Evolutionary conservation across 1,284 basidiomycete species (phyloP), one percentile per base, ranked within the genome.

Genomic region (Sphaerobolus stellatus): DNA sequence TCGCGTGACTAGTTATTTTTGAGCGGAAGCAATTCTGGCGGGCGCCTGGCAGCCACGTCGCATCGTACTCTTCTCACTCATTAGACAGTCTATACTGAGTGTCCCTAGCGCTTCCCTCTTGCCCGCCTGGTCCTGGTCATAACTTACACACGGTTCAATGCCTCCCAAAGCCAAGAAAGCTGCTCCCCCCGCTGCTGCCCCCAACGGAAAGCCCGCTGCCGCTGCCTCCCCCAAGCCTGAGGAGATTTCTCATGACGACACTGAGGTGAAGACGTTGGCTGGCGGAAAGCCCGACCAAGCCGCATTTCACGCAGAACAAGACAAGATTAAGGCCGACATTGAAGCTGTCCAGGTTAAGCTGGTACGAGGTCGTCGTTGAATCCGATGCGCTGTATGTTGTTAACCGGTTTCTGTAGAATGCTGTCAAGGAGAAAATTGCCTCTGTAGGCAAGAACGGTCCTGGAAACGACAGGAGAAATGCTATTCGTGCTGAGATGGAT

Each of bases 401-500:
- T 40, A 13, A 25, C 7, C 28, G 27, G 38, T 25, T 33, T 56
- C 33, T 41, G 8, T 68, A 97, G 94, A 81, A 78, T 65, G 81
- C 81, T 40, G 79, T 96, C 56, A 87, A 83, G 63, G 86, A 90
- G 59, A 92, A 93, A 73, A 88, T 98, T 67, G 69, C 79, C 47
- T 72, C 84, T 36, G 77, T 81, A 11, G 77, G 76, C 58, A 86
- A 86, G 61, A 77, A 71, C 31, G 74, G 78, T 58, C 73, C 81
- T 56, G 84, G 80, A 24, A 86, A 87, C 59, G 91, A 94, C 61
- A 81, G 86, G 57, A 82, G 90, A 58, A 82, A 79, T 50, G 76
- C 78, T 52, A 84, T 99, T 56, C 86, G 86, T 60, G 76, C 86
- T 47, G 92, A 99, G 76, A 79, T 98, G 59, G 91, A 98, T 62